phyloP scores from a whole-genome alignment of 179 eudicot species.

The Patellifolia procumbens region DNA sequence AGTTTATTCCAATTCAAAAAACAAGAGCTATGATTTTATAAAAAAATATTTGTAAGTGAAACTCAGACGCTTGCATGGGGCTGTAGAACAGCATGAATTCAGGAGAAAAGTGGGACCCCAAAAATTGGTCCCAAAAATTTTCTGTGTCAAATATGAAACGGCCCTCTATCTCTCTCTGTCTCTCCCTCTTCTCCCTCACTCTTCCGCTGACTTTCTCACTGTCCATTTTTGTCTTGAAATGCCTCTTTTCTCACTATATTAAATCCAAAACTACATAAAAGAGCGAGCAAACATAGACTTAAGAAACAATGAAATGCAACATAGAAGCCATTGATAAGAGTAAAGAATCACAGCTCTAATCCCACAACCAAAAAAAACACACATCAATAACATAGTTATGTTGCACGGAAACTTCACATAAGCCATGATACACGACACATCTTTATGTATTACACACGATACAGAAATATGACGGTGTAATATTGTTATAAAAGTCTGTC shows the following conservation, averaged over 20 bases:
- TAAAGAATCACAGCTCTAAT: conserved; percentile 36
- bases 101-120: conserved; percentile 12
- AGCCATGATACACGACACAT: no score
- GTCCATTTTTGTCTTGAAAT: conserved; percentile 24
- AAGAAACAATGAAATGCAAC: not conserved
- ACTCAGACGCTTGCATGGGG: not conserved
- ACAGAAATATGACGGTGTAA: no score
- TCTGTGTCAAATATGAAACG: conserved; percentile 28
- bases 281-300: not conserved
- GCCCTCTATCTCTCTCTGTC: not conserved
- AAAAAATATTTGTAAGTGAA: not conserved
- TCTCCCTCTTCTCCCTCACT: conserved; percentile 11
- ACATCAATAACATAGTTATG: no score
- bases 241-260: not conserved
- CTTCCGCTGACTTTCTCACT: conserved; percentile 36
- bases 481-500: not conserved
- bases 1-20: no score
- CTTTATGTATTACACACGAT: no score
- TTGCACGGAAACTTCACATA: no score
- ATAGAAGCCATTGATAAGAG: conserved; percentile 29
- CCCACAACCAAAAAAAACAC: conserved; percentile 24
- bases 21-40: no score
- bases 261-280: not conserved
- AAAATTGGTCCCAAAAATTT: not conserved
- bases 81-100: conserved; percentile 10